Conservation (phyloP, 140 eudicot genomes). For the Senecio squalidus region DNA sequence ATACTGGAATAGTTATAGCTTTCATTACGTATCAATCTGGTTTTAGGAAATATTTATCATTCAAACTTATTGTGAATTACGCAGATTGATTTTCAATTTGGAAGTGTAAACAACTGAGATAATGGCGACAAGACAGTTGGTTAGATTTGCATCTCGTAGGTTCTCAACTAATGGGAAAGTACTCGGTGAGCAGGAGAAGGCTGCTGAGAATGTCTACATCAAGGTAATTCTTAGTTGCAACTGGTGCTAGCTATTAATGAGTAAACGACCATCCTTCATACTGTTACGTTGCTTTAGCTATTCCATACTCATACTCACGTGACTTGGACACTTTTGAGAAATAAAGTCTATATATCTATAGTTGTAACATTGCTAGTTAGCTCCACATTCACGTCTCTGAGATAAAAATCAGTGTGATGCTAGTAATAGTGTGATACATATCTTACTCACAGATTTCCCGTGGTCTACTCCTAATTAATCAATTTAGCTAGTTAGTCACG, state of each 20-base stretch:
- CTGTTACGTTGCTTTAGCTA: background rate
- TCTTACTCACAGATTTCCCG: background rate
- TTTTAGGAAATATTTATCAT: conserved; percentile 4
- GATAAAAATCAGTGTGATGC: too few species aligned
- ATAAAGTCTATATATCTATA: background rate
- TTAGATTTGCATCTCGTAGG: conserved; percentile 57
- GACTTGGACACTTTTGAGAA: background rate
- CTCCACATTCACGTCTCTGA: too few species aligned
- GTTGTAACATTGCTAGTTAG: background rate
- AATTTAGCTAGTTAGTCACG: background rate
- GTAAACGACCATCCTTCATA: background rate
- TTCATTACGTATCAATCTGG: background rate
- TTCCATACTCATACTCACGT: background rate
- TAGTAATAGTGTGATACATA: background rate
- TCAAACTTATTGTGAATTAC: background rate
- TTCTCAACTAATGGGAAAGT: conserved; percentile 70
- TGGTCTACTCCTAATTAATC: background rate
- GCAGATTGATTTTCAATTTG: background rate
- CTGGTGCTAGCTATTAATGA: background rate
- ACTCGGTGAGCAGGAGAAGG: conserved; percentile 87
- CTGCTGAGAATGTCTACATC: conserved; percentile 93
- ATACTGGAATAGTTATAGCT: background rate
- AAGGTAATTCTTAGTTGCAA: conserved; percentile 41
- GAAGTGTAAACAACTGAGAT: conserved; percentile 23
- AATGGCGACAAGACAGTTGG: conserved; percentile 67